A percentile compares a stretch with the other conserved stretches of the same genome.
phyloP scores from a whole-genome alignment of 805 yeast species.

The Wickerhamiella galacta region DNA sequence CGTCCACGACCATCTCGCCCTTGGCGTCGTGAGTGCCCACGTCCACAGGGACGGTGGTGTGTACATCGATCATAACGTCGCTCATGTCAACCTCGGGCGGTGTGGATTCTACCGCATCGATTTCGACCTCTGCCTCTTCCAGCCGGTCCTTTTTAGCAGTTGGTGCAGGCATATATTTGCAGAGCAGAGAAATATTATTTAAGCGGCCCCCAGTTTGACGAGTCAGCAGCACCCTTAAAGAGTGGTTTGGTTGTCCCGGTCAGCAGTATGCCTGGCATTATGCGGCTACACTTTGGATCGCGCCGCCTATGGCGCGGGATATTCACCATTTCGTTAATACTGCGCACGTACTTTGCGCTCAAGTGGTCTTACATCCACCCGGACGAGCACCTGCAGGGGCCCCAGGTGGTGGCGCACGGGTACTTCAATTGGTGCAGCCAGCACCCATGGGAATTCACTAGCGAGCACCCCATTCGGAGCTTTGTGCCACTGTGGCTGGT shows the following conservation, averaged over 20 bases:
- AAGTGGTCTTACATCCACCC: constrained; percentile 86
- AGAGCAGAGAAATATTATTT: no score
- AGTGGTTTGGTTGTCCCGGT: no score
- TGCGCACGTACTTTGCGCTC: constrained; percentile 40
- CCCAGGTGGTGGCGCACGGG: constrained; percentile 45
- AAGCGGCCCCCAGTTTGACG: no score
- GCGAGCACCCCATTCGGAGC: constrained; percentile 48
- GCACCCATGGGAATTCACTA: constrained; percentile 73
- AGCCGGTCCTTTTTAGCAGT: constrained; percentile 19
- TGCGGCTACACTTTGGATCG: neutral
- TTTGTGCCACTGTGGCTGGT: constrained; percentile 46
- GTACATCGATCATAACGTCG: constrained; percentile 34
- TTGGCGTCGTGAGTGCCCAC: constrained; percentile 14
- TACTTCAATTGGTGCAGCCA: constrained; percentile 30
- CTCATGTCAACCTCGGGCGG: constrained; percentile 12
- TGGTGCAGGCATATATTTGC: constrained; percentile 23
- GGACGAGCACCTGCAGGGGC: constrained; percentile 90
- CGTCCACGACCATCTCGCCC: constrained; percentile 43
- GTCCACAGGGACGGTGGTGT: constrained; percentile 21
- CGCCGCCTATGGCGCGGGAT: constrained; percentile 30
- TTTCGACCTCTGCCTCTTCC: constrained; percentile 16
- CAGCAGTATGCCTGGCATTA: no score
- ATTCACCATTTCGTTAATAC: constrained; percentile 29
- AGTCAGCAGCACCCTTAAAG: no score
- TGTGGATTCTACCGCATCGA: constrained; percentile 8